Percentiles rank a stretch among this genome's conserved stretches.
phyloP scores from a whole-genome alignment of 768 basidiomycete genomes.

The Amanita rubescens region DNA sequence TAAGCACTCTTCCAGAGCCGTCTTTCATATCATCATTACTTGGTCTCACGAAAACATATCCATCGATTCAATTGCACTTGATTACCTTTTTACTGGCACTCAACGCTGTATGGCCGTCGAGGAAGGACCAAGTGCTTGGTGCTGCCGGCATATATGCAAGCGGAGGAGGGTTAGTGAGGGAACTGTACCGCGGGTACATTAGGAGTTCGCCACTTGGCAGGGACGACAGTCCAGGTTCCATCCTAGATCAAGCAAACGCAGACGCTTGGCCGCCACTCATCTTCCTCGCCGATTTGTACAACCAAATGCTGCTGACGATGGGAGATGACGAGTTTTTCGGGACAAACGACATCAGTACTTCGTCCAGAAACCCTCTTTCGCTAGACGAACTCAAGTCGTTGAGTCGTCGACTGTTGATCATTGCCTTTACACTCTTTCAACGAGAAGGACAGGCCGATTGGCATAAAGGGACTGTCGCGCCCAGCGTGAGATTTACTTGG shows the following conservation, averaged over 20 bases:
- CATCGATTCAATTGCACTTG: slow-evolving; percentile 37
- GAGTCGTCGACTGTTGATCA: slow-evolving; percentile 72
- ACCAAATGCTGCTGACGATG: slow-evolving; percentile 81
- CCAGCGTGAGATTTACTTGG: slow-evolving; percentile 33
- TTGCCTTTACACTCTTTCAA: slow-evolving; percentile 69
- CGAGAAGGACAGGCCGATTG: slow-evolving; percentile 30
- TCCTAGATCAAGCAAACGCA: slow-evolving; percentile 36
- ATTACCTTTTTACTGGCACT: slow-evolving; percentile 53
- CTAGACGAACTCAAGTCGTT: slow-evolving; percentile 76
- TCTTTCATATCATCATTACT: slow-evolving; percentile 51
- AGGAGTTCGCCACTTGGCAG: slow-evolving; percentile 55
- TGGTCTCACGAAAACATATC: slow-evolving; percentile 30
- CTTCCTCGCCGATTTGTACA: slow-evolving; percentile 75
- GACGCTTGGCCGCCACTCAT: slow-evolving; percentile 62
- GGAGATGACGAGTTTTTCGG: slow-evolving; percentile 97
- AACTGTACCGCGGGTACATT: slow-evolving; percentile 66
- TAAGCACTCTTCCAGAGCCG: slow-evolving; percentile 47
- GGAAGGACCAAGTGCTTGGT: slow-evolving; percentile 51
- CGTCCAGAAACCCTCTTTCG: slow-evolving; percentile 63
- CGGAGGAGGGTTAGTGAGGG: slow-evolving; percentile 61
- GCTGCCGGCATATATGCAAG: slow-evolving; percentile 39
- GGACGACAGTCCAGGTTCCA: slow-evolving; percentile 29
- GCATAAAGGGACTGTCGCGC: slow-evolving; percentile 17
- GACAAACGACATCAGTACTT: slow-evolving; percentile 17
- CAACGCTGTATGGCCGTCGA: slow-evolving; percentile 50